Conservation (phyloP, 2,329 filamentous ascomycete species). For the Exophiala aquamarina region DNA sequence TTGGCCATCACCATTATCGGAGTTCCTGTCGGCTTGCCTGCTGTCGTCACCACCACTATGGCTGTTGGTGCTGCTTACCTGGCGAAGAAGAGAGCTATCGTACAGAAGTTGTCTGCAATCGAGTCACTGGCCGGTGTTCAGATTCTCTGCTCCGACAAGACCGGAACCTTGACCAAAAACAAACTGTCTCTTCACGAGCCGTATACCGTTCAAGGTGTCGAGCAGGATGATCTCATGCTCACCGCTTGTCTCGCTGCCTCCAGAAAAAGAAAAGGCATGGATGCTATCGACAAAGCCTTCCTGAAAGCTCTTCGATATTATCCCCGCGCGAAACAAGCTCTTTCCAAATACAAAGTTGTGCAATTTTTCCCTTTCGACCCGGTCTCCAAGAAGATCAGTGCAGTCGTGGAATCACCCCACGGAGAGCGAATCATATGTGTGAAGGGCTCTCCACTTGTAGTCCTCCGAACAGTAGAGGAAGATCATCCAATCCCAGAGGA, state of each 20-base stretch:
- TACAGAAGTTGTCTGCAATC: constrained; percentile 88
- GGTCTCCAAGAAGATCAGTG: constrained; percentile 89
- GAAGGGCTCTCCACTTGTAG: constrained; percentile 86
- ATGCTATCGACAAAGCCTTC: constrained; percentile 94
- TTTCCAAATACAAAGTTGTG: constrained; percentile 80
- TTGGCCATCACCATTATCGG: constrained; percentile 88
- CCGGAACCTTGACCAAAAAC: constrained; percentile 90
- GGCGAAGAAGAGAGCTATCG: constrained; percentile 88
- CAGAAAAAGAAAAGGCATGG: constrained; percentile 93
- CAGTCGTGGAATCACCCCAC: constrained; percentile 77
- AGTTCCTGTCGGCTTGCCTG: constrained; percentile 89
- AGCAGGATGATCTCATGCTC: constrained; percentile 85
- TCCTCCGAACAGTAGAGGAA: constrained; percentile 83
- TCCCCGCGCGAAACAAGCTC: constrained; percentile 74
- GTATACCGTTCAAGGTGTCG: constrained; percentile 77
- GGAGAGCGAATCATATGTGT: constrained; percentile 85
- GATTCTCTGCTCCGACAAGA: constrained; percentile 94
- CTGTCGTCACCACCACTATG: constrained; percentile 93
- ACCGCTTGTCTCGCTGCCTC: constrained; percentile 87
- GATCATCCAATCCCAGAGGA: constrained; percentile 76
- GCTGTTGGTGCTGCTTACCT: constrained; percentile 89
- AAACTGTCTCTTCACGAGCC: constrained; percentile 85
- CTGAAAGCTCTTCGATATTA: constrained; percentile 81
- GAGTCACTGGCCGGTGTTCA: constrained; percentile 90
- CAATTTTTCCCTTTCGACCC: constrained; percentile 89